phyloP scores from a whole-genome alignment of 768 basidiomycete genomes.

The Suillus bovinus region DNA sequence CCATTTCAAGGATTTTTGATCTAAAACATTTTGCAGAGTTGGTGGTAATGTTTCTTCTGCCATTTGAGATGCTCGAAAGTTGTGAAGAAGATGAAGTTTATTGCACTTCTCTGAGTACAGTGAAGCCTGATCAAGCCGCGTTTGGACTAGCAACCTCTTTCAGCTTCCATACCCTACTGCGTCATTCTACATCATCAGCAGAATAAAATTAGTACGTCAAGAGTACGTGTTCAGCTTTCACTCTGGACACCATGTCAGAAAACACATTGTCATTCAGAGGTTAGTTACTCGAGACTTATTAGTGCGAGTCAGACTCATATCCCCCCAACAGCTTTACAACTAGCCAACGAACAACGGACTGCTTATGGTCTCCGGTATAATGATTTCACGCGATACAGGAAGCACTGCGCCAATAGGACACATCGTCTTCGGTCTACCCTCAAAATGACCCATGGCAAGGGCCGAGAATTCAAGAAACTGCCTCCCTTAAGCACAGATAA shows the following conservation, averaged over 20 bases:
- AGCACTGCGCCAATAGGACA: conserved; percentile 89
- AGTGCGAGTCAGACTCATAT: conserved; percentile 6
- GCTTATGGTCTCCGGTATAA: conserved; percentile 91
- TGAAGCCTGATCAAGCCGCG: conserved; percentile 7
- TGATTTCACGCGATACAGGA: conserved; percentile 88
- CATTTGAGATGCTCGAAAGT: conserved; percentile 38
- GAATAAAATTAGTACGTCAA: conserved; percentile 3
- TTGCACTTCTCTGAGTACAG: conserved; percentile 21
- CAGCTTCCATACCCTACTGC: conserved; percentile 19
- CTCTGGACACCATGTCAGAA: conserved; percentile 22
- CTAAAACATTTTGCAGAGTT: conserved; percentile 91
- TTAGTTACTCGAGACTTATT: conserved; percentile 17
- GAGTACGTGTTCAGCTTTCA: conserved; percentile 3
- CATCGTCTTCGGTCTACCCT: conserved; percentile 84
- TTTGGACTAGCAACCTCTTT: conserved; percentile 5
- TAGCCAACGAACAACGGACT: conserved; percentile 86
- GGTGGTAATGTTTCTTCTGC: conserved; percentile 69
- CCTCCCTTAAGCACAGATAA: conserved; percentile 65
- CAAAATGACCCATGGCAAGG: conserved; percentile 86
- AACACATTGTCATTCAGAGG: conserved; percentile 41
- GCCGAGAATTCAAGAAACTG: conserved; percentile 86
- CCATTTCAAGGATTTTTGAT: conserved; percentile 94
- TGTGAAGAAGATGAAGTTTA: conserved; percentile 13
- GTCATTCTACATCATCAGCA: conserved; percentile 13
- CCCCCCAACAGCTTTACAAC: conserved; percentile 64